phyloP scores from a whole-genome alignment of 192 early-diverging fungal species.

The Coemansia sp. region DNA sequence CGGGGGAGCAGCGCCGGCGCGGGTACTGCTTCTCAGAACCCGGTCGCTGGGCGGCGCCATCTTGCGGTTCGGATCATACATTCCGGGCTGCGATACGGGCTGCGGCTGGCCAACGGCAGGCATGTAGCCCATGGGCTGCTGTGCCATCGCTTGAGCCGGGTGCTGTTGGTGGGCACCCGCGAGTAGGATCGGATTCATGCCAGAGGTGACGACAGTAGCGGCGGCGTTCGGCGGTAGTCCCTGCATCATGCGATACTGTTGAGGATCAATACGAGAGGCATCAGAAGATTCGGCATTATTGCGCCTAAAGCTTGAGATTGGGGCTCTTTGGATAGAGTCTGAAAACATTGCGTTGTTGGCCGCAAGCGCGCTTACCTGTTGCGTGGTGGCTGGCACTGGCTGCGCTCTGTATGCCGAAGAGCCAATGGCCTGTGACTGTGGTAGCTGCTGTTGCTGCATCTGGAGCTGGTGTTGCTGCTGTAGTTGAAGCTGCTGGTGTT shows the following conservation, averaged over 20 bases:
- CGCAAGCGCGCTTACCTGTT: slow-evolving; percentile 53
- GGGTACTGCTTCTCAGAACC: slow-evolving; percentile 48
- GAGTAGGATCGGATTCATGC: slow-evolving; percentile 41
- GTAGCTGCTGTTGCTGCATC: slow-evolving; percentile 23
- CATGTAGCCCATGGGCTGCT: slow-evolving; percentile 40
- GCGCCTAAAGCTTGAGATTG: slow-evolving; percentile 51
- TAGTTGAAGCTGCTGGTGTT: slow-evolving; percentile 24
- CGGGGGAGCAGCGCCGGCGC: slow-evolving; percentile 14
- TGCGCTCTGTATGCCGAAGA: slow-evolving; percentile 46
- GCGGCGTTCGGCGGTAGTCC: slow-evolving; percentile 38
- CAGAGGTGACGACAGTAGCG: background rate
- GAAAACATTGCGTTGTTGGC: slow-evolving; percentile 19
- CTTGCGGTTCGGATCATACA: slow-evolving; percentile 41
- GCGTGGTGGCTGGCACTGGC: slow-evolving; percentile 34
- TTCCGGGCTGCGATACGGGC: slow-evolving; percentile 29
- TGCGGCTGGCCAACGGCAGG: slow-evolving; percentile 27
- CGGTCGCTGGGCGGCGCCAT: slow-evolving; percentile 40
- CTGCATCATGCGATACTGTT: slow-evolving; percentile 51
- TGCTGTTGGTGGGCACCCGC: slow-evolving; percentile 34
- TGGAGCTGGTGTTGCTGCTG: slow-evolving; percentile 20
- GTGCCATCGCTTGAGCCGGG: slow-evolving; percentile 24
- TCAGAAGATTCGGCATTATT: slow-evolving; percentile 38
- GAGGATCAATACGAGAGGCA: slow-evolving; percentile 28
- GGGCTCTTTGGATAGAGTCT: slow-evolving; percentile 19
- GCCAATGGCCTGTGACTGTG: slow-evolving; percentile 30